A percentile compares a stretch with the other conserved stretches of the same genome.
Conservation (phyloP, 345 rosid species). For the Moringa oleifera region DNA sequence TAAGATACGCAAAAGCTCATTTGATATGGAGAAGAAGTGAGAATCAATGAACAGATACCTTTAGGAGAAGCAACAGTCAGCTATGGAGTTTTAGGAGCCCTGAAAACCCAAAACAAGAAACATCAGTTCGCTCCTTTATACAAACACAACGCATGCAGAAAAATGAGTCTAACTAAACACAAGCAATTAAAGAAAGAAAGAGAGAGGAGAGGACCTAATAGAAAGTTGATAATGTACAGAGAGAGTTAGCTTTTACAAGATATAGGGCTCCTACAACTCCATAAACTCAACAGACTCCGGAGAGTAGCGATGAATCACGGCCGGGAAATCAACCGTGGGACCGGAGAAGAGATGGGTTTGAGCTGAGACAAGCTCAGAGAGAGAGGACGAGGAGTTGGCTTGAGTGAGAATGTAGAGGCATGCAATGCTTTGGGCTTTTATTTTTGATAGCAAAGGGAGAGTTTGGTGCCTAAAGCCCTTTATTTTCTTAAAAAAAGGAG, state of each 20-base stretch:
- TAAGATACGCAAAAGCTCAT: too few relatives aligned
- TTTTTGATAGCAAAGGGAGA: slow-evolving; percentile 9
- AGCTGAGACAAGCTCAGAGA: slow-evolving; percentile 1
- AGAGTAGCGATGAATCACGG: not conserved
- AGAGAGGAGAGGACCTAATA: too few relatives aligned
- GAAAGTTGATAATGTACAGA: too few relatives aligned
- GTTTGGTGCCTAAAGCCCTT: slow-evolving; percentile 54
- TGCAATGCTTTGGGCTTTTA: slow-evolving; percentile 15
- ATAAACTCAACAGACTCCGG: slow-evolving; percentile 11
- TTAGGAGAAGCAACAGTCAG: not conserved
- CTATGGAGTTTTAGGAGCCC: slow-evolving; percentile 23
- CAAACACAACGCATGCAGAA: slow-evolving; percentile 1
- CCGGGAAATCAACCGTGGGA: not conserved
- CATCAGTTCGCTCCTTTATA: not conserved
- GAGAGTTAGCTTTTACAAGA: not conserved
- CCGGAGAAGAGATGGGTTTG: not conserved
- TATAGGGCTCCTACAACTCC: slow-evolving; percentile 27
- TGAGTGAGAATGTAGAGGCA: slow-evolving; percentile 33
- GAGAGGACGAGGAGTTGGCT: slow-evolving; percentile 10
- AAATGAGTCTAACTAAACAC: too few relatives aligned
- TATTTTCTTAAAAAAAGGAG: too few relatives aligned
- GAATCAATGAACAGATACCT: slow-evolving; percentile 9
- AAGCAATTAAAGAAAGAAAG: too few relatives aligned
- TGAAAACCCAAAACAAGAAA: slow-evolving; percentile 7
- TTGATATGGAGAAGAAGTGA: too few relatives aligned